Base-by-base conservation (phyloP, 1,284 basidiomycete genomes). In the Cerioporus squamosus region DNA sequence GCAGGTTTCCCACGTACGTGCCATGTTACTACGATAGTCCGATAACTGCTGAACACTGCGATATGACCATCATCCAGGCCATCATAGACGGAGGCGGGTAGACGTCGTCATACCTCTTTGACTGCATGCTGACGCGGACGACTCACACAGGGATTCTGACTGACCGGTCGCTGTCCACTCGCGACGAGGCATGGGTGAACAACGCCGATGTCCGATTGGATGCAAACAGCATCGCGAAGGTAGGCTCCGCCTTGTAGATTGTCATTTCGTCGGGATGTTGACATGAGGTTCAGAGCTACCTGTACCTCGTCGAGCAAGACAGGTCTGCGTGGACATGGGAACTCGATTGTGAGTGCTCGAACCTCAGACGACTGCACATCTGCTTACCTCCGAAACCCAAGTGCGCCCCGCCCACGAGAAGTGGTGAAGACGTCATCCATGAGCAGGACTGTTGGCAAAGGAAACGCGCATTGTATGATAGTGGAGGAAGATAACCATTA, bases 141-240 rank as follows among this genome's bases (percentile, higher is more conserved):
- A 6, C 18, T 33, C 2, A 33, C 12, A 12, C 45, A 74, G 74
- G 61, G 1, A 90, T 90, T 45, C 44, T 81, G 1, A 87, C 82
- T 0, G 83, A 81, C 51, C 76, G 76, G 14, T 67, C 65, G 2
- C 39, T 72, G 7, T 45, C 53, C 9, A 53, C 57, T 29, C 44
- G 52, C 1, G 33, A 12, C 12, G 63, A 78, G 31, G 71, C 79
- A 33, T 82, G 78, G 76, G 76, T 78, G 42, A 66, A 72, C 3
- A 81, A 88, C 57, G 68, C 70, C 14, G 77, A 84, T 51, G 69
- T 68, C 20, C 72, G 79, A n/a, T 74, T 92, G 26, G 74, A 76
- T 40, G 84, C 90, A 0, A 80, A 85, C 23, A 83, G 82, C 61
- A 88, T 92, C 60, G 90, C 89, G 22, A 75, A 80, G 68, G 86